Evolutionary conservation across 1,139 yeast genomes (phyloP).

Genomic region (Saccharomyces pastorianus): DNA sequence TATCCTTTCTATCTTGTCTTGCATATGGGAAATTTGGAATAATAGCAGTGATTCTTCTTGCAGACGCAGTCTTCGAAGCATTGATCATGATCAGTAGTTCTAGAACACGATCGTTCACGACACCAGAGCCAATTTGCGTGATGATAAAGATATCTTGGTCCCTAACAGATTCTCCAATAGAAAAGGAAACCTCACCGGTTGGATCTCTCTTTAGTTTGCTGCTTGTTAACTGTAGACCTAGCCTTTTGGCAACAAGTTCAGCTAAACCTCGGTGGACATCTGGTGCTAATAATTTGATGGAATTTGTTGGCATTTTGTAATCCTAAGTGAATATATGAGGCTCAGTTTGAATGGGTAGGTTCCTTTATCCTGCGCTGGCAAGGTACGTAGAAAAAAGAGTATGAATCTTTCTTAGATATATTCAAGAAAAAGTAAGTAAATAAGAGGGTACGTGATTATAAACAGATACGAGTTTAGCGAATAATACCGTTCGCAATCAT

Average conservation of each 20-base stretch:
- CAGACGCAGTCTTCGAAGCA: conserved; percentile 93
- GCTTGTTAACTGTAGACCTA: conserved; percentile 56
- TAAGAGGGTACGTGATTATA: neutral
- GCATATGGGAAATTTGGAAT: conserved; percentile 96
- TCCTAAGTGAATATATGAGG: neutral
- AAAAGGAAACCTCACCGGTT: conserved; percentile 81
- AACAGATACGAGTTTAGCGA: neutral
- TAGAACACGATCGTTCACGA: conserved; percentile 79
- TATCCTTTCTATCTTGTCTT: conserved; percentile 94
- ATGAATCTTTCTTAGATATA: neutral
- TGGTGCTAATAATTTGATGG: conserved; percentile 81
- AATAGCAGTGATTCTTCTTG: conserved; percentile 90
- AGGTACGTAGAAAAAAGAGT: neutral
- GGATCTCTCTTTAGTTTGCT: conserved; percentile 64
- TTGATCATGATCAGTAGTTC: conserved; percentile 86
- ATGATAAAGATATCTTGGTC: conserved; percentile 92
- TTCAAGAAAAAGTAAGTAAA: neutral
- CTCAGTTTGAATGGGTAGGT: neutral
- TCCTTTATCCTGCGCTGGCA: neutral
- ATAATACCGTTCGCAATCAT: neutral
- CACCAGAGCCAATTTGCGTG: conserved; percentile 85
- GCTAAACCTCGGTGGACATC: conserved; percentile 86
- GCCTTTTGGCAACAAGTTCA: conserved; percentile 65
- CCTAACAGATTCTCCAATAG: conserved; percentile 90
- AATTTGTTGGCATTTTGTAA: conserved; percentile 58